Evolutionary conservation across 768 basidiomycete species (phyloP), one percentile per base, ranked within the genome.

Genomic region (Rhizopogon salebrosus): DNA sequence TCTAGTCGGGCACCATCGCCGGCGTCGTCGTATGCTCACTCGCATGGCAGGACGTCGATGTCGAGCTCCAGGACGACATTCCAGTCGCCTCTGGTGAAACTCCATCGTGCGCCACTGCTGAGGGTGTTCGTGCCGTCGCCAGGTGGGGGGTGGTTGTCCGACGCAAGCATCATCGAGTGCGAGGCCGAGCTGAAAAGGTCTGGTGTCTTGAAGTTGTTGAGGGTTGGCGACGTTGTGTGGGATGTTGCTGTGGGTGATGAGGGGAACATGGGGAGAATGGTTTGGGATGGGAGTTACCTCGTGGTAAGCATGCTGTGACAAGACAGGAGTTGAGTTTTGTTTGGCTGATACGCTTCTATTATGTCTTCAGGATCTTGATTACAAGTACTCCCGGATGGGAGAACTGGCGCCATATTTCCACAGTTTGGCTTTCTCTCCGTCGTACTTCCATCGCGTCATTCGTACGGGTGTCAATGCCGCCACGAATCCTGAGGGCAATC

Each of bases 211-310:
- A 73, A 74, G 39, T 66, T 89, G 41, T 66, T 94, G 67, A 75
- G 85, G 43, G 73, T 83, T 26, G 91, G 91, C 1, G 91, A 94
- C 64, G 82, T 92, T 0, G 81, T 93, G 13, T 93, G 91, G 89
- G 92, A 93, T 60, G 75, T 85, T 13, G 92, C 90, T 4, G 87
- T 89, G 1, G 86, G 87, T 8, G 90, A 92, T 62, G 90, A 93
- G 63, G 88, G 85, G 1, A 92, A 93, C 65, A 76, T 84, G 6
- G 91, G 91, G n/a, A 72, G 87, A 57, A 64, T 92, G 67, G 75
- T 92, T 8, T 93, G 90, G 90, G 92, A 92, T 63, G 91, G 91
- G n/a, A 83, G 80, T 54, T 93, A 91, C 70, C 75, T 93, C 6
- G 83, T 93, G 60, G 90, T 92, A 63, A 34, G 31, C 31, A 34